Conservation (phyloP, 1,284 basidiomycete species). For the Trichosporon faecale region DNA sequence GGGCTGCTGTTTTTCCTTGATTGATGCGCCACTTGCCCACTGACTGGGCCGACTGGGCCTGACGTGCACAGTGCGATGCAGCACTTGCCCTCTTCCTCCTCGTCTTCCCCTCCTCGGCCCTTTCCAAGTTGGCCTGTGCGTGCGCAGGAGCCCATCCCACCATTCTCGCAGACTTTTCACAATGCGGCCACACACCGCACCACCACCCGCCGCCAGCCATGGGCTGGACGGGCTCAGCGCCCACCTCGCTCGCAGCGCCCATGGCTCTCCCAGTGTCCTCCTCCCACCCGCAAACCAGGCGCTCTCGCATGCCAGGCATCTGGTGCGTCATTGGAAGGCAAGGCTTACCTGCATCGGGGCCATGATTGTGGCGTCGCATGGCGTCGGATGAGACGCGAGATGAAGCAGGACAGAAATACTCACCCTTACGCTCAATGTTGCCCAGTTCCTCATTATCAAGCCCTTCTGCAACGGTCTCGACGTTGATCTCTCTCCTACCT, state of each 20-base stretch:
- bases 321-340: not conserved
- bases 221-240: not conserved
- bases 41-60: not conserved
- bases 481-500: not conserved
- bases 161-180: slow-evolving; percentile 1
- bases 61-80: not conserved
- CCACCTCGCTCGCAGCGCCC: not conserved
- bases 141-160: not conserved
- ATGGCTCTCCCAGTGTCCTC: not conserved
- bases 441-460: not conserved
- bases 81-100: not conserved
- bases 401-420: slow-evolving; percentile 5
- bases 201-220: not conserved
- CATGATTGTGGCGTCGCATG: slow-evolving; percentile 1
- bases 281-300: not conserved
- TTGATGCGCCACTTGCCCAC: not conserved
- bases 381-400: slow-evolving; percentile 2
- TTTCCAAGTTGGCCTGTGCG: not conserved
- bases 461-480: not conserved
- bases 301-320: not conserved
- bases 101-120: not conserved
- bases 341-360: not conserved
- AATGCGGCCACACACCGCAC: not conserved
- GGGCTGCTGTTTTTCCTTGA: not conserved
- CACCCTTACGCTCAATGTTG: not conserved